Evolutionary conservation across 192 early-diverging fungal genomes (phyloP).

Genomic region (Fimicolochytrium jonesii): DNA sequence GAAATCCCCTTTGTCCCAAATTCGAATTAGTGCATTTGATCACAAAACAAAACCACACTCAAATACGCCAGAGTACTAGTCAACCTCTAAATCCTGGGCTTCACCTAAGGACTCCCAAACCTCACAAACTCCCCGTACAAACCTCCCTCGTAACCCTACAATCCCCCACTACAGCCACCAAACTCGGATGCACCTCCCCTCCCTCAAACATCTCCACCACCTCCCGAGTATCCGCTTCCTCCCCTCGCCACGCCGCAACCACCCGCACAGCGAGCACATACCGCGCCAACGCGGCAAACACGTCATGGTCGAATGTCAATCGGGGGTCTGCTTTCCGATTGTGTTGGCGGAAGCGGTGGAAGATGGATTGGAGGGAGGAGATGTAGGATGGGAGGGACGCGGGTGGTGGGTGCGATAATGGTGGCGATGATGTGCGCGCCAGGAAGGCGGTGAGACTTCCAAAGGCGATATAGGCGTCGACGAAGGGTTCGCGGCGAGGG

Average conservation of each 20-base stretch:
- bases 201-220: not conserved
- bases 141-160: too few species aligned
- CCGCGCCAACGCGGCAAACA: not conserved
- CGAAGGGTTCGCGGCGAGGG: conserved; percentile 66
- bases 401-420: not conserved
- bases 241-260: not conserved
- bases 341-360: not conserved
- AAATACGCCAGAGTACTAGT: too few species aligned
- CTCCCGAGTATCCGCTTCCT: not conserved
- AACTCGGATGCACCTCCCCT: not conserved
- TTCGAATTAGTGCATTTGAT: too few species aligned
- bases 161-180: not conserved
- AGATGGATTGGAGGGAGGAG: not conserved
- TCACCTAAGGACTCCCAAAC: too few species aligned
- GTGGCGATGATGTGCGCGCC: not conserved
- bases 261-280: too few species aligned
- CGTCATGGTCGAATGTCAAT: not conserved
- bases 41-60: too few species aligned
- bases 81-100: too few species aligned
- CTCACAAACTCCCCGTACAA: too few species aligned
- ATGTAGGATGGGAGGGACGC: not conserved
- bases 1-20: too few species aligned
- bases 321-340: not conserved
- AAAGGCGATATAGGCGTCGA: conserved; percentile 45
- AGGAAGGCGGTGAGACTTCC: not conserved